Evolutionary conservation across 2,329 filamentous ascomycete species (phyloP).

Genomic region (Pseudogymnoascus sp.): DNA sequence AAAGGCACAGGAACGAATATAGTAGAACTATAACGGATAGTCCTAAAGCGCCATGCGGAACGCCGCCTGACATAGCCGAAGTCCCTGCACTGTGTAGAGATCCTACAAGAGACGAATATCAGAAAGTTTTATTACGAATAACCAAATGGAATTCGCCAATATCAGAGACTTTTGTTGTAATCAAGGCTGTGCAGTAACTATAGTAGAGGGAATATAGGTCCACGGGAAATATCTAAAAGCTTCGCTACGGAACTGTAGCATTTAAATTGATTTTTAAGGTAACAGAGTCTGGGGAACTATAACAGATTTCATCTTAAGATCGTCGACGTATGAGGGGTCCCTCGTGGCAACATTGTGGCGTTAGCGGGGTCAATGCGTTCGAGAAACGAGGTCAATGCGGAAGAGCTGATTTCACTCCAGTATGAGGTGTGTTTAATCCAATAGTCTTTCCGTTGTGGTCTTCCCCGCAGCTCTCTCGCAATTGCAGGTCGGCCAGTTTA

Average conservation of each 20-base stretch:
- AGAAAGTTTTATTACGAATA: not conserved
- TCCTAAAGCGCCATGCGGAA: constrained; percentile 5
- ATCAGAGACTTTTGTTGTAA: not conserved
- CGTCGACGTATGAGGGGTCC: not conserved
- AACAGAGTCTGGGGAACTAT: not conserved
- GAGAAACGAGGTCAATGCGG: not conserved
- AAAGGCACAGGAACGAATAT: constrained; percentile 11
- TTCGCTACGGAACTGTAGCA: not conserved
- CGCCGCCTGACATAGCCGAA: constrained; percentile 4
- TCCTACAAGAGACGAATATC: not conserved
- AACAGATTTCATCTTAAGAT: not conserved
- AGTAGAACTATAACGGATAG: constrained; percentile 9
- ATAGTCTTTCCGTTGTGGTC: not conserved
- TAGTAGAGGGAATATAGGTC: not conserved
- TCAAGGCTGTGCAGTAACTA: not conserved
- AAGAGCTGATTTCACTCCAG: not conserved
- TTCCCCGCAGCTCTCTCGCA: not conserved
- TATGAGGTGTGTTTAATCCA: not conserved
- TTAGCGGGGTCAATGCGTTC: not conserved
- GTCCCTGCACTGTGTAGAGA: not conserved
- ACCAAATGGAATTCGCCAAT: not conserved
- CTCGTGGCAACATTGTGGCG: not conserved
- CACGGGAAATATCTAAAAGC: not conserved
- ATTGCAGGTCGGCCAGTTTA: not conserved
- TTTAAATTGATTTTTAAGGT: not conserved